Percentiles rank a stretch among this genome's conserved stretches.
These are phyloP conservation scores for Pyrenochaeta sp. DNA, from an alignment of 2,329 filamentous ascomycete species.

Conservation along the genomic window DNA sequence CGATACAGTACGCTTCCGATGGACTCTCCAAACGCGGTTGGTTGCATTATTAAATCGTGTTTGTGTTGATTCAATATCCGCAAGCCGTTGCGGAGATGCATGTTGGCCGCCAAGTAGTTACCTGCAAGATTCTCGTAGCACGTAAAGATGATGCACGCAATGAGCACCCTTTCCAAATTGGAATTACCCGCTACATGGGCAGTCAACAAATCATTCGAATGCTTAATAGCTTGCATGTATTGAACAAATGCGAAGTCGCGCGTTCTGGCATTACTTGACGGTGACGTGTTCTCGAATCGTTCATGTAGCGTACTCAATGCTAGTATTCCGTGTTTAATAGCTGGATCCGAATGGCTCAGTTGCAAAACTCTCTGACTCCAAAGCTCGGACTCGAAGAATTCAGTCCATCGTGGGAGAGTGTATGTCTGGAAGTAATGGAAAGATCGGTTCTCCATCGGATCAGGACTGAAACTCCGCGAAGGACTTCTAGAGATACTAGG, in stretches of 20 bases:
- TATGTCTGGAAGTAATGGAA: conserved; percentile 38
- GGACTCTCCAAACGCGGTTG: conserved; percentile 18
- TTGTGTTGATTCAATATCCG: conserved; percentile 36
- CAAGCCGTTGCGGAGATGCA: conserved; percentile 40
- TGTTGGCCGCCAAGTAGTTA: conserved; percentile 37
- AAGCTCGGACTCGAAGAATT: conserved; percentile 44
- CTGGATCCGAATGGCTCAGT: conserved; percentile 36
- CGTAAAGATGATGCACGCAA: conserved; percentile 43
- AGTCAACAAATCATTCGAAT: conserved; percentile 37
- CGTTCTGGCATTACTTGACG: conserved; percentile 18
- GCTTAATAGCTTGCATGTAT: conserved; percentile 39
- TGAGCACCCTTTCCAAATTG: conserved; percentile 36
- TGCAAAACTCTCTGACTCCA: conserved; percentile 41
- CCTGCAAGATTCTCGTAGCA: conserved; percentile 44
- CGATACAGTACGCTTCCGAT: conserved; percentile 36
- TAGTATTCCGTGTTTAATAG: conserved; percentile 42
- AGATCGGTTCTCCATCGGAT: conserved; percentile 36
- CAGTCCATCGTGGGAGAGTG: conserved; percentile 41
- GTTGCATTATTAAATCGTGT: background rate
- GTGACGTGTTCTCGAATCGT: conserved; percentile 28
- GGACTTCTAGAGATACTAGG: conserved; percentile 25
- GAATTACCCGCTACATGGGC: conserved; percentile 28
- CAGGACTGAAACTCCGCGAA: conserved; percentile 27
- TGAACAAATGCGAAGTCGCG: conserved; percentile 39
- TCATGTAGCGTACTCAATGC: conserved; percentile 42